Base-by-base conservation (phyloP, 2,329 filamentous ascomycete genomes). In the Aureobasidium sp. region DNA sequence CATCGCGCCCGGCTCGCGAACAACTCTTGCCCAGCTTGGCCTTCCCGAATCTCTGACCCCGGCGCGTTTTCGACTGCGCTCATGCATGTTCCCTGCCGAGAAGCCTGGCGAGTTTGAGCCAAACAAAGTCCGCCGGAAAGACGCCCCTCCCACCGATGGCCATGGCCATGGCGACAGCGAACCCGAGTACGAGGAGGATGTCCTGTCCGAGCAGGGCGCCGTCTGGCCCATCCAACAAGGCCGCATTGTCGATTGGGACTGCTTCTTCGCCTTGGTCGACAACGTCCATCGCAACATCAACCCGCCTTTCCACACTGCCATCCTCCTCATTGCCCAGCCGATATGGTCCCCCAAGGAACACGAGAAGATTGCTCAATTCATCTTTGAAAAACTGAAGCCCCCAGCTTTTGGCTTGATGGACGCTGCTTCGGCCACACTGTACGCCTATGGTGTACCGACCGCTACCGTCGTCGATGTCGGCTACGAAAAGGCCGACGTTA, bases 381-480 rank as follows among this genome's bases (percentile, higher is more conserved):
- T 97, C 65, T 99, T 99, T 69, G 94, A 99, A 75, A 95, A 94
- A 75, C 96, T 95, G 71, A 94, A 93, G 77, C 94, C 90, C 0
- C 94, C 94, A 0, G 91, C 90, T 0, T 88, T 99, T 55, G 92
- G 88, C 67, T 81, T 97, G 64, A 87, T 99, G 77, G 89, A 97
- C 74, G 88, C 90, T 67, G 92, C 90, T 3, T 77, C 95, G 49
- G 92, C 94, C 27, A 88, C 90, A 0, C 87, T 78, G 61, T 87
- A 84, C 69, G 85, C 94, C 60, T 97, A 95, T 69, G 92, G 90
- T 11, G 81, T 91, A 31, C 81, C 86, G 33, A 90, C 84, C 67
- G 87, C 94, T 68, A 94, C 90, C 0, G 84, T 99, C 21, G 81
- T 99, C 25, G 94, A 99, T 72, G 88, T 99, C 62, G 94, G 94